These are phyloP conservation scores for Colletotrichum nymphaeae DNA, from an alignment of 2,329 filamentous ascomycete species.

Conservation along the genomic window DNA sequence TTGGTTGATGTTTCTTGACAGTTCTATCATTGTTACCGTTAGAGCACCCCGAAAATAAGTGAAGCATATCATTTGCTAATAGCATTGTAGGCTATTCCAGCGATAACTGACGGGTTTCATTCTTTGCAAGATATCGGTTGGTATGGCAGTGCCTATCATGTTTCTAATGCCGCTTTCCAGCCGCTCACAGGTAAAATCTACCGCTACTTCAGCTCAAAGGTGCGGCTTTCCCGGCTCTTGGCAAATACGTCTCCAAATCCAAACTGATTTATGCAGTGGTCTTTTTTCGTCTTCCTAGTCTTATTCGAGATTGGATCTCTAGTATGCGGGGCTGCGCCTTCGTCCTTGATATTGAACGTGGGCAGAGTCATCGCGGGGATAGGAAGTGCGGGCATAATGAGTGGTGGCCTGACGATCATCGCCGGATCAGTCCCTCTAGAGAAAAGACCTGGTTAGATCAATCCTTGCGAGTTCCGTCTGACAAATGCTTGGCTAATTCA, in stretches of 20 bases:
- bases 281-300: slow-evolving; percentile 44
- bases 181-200: slow-evolving; percentile 44
- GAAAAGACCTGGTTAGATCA: slow-evolving; percentile 43
- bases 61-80: background rate
- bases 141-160: slow-evolving; percentile 54
- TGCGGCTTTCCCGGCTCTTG: slow-evolving; percentile 21
- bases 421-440: slow-evolving; percentile 43
- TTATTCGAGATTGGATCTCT: slow-evolving; percentile 55
- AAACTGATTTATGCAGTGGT: slow-evolving; percentile 47
- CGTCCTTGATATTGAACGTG: slow-evolving; percentile 58
- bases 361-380: slow-evolving; percentile 61
- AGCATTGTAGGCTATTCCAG: slow-evolving; percentile 45
- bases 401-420: slow-evolving; percentile 48
- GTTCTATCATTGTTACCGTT: slow-evolving; percentile 53
- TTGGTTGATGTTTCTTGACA: slow-evolving; percentile 42
- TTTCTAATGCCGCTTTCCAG: slow-evolving; percentile 43
- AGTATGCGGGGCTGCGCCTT: slow-evolving; percentile 58
- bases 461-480: background rate
- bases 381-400: slow-evolving; percentile 57
- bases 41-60: background rate
- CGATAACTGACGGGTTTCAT: slow-evolving; percentile 48
- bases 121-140: slow-evolving; percentile 56
- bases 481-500: background rate
- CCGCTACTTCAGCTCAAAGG: slow-evolving; percentile 50
- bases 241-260: background rate